Percentiles rank a stretch among this genome's conserved stretches.
Evolutionary conservation across 371 early-diverging fungal genomes (phyloP).

Genomic region (Actinomortierella ambigua): DNA sequence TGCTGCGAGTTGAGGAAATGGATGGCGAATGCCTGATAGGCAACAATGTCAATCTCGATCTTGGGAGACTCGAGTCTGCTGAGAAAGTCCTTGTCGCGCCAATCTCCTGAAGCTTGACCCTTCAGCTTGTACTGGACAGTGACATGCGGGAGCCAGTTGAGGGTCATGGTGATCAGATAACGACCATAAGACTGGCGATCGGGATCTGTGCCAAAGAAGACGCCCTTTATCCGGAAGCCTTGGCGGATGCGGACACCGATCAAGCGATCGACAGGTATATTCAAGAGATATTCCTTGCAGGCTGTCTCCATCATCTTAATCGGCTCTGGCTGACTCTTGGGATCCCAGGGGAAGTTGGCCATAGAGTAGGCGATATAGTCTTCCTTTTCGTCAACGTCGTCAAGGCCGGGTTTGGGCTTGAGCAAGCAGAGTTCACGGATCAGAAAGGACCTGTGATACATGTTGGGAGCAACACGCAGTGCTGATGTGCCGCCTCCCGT

Average conservation of each 20-base stretch:
- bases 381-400: slow-evolving; percentile 30
- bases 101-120: slow-evolving; percentile 40
- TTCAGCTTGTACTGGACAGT: slow-evolving; percentile 86
- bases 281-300: slow-evolving; percentile 78
- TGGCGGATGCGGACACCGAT: slow-evolving; percentile 80
- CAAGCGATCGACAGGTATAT: slow-evolving; percentile 66
- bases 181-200: slow-evolving; percentile 27
- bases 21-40: slow-evolving; percentile 65
- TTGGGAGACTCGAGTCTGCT: slow-evolving; percentile 50
- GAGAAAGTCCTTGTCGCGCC: slow-evolving; percentile 14
- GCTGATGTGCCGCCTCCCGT: neutral
- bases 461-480: slow-evolving; percentile 61
- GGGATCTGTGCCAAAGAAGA: slow-evolving; percentile 49
- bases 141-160: slow-evolving; percentile 83
- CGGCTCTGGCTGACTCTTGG: slow-evolving; percentile 72
- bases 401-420: slow-evolving; percentile 48
- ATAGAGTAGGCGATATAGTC: slow-evolving; percentile 38
- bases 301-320: slow-evolving; percentile 77
- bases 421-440: slow-evolving; percentile 67
- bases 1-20: slow-evolving; percentile 57
- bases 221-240: slow-evolving; percentile 76
- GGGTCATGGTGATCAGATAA: slow-evolving; percentile 45
- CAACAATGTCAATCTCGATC: slow-evolving; percentile 66
- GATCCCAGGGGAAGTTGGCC: slow-evolving; percentile 88
- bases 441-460: slow-evolving; percentile 79